Evolutionary conservation across 495 filamentous ascomycete genomes (phyloP).

Genomic region (Penicillium psychrofluorescens): DNA sequence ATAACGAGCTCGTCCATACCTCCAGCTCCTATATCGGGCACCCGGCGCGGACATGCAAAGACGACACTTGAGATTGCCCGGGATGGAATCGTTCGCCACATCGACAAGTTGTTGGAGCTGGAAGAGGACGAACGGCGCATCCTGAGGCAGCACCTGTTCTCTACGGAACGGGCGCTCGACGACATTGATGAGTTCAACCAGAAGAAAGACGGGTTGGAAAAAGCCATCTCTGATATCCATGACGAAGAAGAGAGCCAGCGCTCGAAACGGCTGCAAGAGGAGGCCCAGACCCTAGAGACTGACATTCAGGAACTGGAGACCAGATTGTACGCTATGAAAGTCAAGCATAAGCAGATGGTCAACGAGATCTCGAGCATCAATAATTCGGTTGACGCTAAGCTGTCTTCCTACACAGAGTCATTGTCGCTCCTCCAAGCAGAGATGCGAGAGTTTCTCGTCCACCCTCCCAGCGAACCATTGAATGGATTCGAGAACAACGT

Average conservation of each 20-base stretch:
- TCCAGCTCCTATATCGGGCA: too few relatives aligned
- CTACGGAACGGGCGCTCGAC: constrained; percentile 50
- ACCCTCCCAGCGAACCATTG: constrained; percentile 40
- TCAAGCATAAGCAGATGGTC: constrained; percentile 52
- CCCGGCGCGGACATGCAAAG: too few relatives aligned
- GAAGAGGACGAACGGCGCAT: constrained; percentile 64
- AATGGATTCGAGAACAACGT: constrained; percentile 16
- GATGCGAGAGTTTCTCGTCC: constrained; percentile 32
- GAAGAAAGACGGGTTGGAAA: constrained; percentile 39
- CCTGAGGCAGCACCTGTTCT: constrained; percentile 47
- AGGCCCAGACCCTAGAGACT: constrained; percentile 44
- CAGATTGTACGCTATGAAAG: constrained; percentile 60
- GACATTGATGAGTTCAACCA: constrained; percentile 55
- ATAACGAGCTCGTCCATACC: too few relatives aligned
- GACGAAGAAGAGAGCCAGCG: constrained; percentile 28
- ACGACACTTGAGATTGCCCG: constrained; percentile 41
- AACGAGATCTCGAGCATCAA: constrained; percentile 54
- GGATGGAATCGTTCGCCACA: constrained; percentile 60
- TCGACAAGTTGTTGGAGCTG: constrained; percentile 62
- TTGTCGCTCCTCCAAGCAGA: constrained; percentile 49
- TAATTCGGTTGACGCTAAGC: constrained; percentile 54
- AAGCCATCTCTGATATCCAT: constrained; percentile 36
- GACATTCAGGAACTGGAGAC: constrained; percentile 61
- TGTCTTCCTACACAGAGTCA: constrained; percentile 53
- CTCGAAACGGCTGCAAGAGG: constrained; percentile 36